A percentile compares a stretch with the other conserved stretches of the same genome.
These are phyloP conservation scores for Geotrichum klebahnii DNA, from an alignment of 1,139 yeast species.

Conservation along the genomic window DNA sequence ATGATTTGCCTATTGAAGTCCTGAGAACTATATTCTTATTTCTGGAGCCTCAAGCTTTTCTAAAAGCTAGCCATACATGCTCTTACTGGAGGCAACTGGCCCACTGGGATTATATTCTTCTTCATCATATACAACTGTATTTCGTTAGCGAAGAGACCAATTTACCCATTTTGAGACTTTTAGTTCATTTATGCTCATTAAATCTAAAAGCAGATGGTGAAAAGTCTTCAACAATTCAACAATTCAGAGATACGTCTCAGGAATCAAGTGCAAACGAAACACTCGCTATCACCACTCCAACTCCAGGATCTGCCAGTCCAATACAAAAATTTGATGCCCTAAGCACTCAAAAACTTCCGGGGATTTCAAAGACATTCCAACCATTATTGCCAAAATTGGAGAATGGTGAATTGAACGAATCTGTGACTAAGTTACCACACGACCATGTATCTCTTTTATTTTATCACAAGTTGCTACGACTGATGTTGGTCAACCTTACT, in stretches of 20 bases:
- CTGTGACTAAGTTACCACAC: background rate
- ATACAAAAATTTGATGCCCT: too few species aligned
- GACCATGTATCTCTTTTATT: constrained; percentile 13
- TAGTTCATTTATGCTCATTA: constrained; percentile 7
- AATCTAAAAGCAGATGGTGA: background rate
- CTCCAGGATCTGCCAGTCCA: background rate
- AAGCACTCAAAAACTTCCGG: too few species aligned
- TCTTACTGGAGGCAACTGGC: constrained; percentile 19
- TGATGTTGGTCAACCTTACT: constrained; percentile 16
- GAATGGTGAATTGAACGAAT: background rate
- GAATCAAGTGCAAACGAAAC: background rate
- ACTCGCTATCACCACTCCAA: background rate
- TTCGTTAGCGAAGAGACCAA: constrained; percentile 12
- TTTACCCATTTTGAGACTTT: constrained; percentile 9
- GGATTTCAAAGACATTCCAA: constrained; percentile 6
- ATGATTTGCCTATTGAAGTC: constrained; percentile 23
- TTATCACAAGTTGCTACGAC: constrained; percentile 17
- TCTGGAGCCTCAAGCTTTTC: constrained; percentile 20
- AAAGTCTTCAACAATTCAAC: background rate
- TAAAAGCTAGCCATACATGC: constrained; percentile 20
- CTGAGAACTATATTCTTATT: constrained; percentile 18
- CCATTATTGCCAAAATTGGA: background rate
- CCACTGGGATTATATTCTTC: constrained; percentile 21
- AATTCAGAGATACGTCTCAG: constrained; percentile 1
- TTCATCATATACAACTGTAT: constrained; percentile 20